Base-by-base conservation (phyloP, 306 rosid genomes). In the Hippophae tibetana region DNA sequence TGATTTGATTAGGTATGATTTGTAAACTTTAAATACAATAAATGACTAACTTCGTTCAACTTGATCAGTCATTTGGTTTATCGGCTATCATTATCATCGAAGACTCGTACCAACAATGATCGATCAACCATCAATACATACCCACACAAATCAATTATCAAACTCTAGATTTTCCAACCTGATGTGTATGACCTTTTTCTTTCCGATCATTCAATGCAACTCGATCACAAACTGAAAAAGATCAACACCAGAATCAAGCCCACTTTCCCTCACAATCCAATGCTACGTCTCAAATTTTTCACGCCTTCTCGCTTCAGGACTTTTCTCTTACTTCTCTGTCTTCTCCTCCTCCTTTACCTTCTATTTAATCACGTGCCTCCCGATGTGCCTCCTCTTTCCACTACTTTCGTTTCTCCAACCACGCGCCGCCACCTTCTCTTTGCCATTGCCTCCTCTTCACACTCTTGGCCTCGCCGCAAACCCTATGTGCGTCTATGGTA, bases 351-450 rank as follows among this genome's bases (percentile, higher is more conserved):
- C 71, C 47, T 80, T 67, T 78, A 67, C 57, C 65, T 80, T 25
- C 52, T 85, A 46, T 38, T 78, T 53, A 42, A 38, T 51, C 43
- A 47, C 43, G 50, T 74, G 58, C 68, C 79, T 10, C 14, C 73
- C n/a, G 10, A 13, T 10, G 13, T 50, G 1, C 47, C 63, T 0
- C 57, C 61, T 0, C 6, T 23, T 27, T 4, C 65, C n/a, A 10
- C 67, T 3, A 62, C 49, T 40, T 8, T 31, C 38, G 38, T 53
- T 11, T 13, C 74, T 5, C 54, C 80, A 3, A 80, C 85, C 76
- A 69, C 90, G 50, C 87, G 87, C 81, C 89, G 79, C 65, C 89
- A 92, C 13, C 12, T 90, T 8, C 62, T 90, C 61, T 87, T 90
- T 65, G 51, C 90, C 12, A 63, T 90, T 45, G 95, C 97, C 0